Base-by-base conservation (phyloP, 2,329 filamentous ascomycete genomes). In the Xylariaceae sp. region DNA sequence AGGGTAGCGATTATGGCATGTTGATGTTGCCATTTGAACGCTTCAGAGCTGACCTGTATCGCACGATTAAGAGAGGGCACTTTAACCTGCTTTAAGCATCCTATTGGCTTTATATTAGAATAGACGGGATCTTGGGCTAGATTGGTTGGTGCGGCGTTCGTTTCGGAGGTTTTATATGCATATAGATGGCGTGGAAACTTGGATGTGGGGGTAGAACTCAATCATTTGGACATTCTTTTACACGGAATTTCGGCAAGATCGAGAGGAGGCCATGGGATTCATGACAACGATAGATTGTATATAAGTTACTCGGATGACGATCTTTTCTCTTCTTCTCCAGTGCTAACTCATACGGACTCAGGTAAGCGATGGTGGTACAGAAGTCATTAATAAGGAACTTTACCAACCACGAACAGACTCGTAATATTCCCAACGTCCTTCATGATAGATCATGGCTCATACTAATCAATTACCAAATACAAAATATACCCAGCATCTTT, bases 1-100 rank as follows among this genome's bases (percentile, higher is more conserved):
- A 57, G 32, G 45, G 20, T n/a, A 29, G 44, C n/a, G 43, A 44
- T 20, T 49, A 48, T 20, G 40, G 45, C 29, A 57, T 57, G 54
- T 14, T 57, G 3, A 26, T 57, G 7, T 20, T 57, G 14, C 54
- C 54, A 6, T 57, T 57, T 21, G 19, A 44, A 7, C 50, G 45
- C 5, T 57, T 57, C 45, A 48, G 29, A 21, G 54, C 53, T 2
- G 54, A 54, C 16, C 26, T 57, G 3, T 37, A 37, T 16, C 32
- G 32, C 32, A 37, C 32, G 6, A 37, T 37, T 10, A 37, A 37
- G 12, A 37, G 32, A 16, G 32, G 32, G 32, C 32, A 16, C 12
- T 37, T 37, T 16, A 37, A 37, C 32, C 32, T 37, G 32, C 32
- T 37, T 10, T 37, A 26, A 26, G 9, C 23, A 26, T 9, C 9